A percentile compares a stretch with the other conserved stretches of the same genome.
Evolutionary conservation across 2,329 filamentous ascomycete genomes (phyloP).

Genomic region (Aspergillus vadensis): DNA sequence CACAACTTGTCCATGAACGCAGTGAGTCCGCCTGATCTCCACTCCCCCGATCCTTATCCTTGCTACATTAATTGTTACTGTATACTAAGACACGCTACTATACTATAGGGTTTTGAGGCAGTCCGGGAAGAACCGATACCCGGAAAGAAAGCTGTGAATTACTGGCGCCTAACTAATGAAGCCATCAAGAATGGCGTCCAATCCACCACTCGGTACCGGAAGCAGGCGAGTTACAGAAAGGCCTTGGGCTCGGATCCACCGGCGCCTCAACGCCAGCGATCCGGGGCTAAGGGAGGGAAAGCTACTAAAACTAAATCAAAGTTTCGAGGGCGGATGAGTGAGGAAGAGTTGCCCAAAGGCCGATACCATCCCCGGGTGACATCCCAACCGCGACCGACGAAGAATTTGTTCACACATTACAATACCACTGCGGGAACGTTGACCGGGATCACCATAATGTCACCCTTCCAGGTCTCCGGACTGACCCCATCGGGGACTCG

Average conservation of each 20-base stretch:
- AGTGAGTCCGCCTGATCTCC: constrained; percentile 56
- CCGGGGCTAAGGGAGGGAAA: constrained; percentile 46
- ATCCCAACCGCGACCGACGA: constrained; percentile 18
- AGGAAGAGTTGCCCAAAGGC: constrained; percentile 29
- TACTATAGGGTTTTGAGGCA: constrained; percentile 48
- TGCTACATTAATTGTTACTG: neutral
- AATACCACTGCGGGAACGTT: constrained; percentile 9
- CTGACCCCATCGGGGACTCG: constrained; percentile 19
- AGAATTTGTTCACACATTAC: constrained; percentile 17
- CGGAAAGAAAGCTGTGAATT: constrained; percentile 63
- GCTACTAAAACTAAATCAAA: constrained; percentile 40
- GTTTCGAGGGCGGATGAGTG: constrained; percentile 27
- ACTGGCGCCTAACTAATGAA: constrained; percentile 75
- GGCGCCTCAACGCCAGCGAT: constrained; percentile 43
- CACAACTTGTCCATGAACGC: constrained; percentile 96
- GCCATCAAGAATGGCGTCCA: constrained; percentile 70
- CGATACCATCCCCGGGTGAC: constrained; percentile 19
- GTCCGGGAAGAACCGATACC: constrained; percentile 54
- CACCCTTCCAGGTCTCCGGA: constrained; percentile 18
- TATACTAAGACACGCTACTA: neutral
- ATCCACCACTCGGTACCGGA: constrained; percentile 80
- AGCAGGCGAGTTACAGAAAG: constrained; percentile 47
- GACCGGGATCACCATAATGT: constrained; percentile 8
- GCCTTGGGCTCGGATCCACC: constrained; percentile 39
- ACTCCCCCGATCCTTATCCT: constrained; percentile 1